A percentile compares a stretch with the other conserved stretches of the same genome.
Conservation (phyloP, 352 stramenopile genomes). For the Paralagenidium karlingii region DNA sequence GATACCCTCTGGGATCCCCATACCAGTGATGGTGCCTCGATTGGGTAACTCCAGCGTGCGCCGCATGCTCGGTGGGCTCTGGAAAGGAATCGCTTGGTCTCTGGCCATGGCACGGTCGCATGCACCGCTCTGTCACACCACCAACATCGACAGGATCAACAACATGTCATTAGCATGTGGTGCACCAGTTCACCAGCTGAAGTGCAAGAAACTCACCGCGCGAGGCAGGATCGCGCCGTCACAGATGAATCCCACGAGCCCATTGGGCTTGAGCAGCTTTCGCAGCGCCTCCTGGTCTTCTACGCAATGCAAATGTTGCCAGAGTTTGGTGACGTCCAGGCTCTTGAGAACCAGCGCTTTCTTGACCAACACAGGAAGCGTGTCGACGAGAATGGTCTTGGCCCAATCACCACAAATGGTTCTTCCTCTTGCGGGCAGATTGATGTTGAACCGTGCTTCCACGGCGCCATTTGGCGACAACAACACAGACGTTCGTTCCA, state of each 20-base stretch:
- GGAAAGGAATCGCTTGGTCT: slow-evolving; percentile 61
- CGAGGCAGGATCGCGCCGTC: slow-evolving; percentile 89
- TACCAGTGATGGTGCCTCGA: slow-evolving; percentile 70
- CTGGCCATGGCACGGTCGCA: slow-evolving; percentile 34
- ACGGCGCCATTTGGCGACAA: slow-evolving; percentile 71
- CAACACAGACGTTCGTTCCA: slow-evolving; percentile 86
- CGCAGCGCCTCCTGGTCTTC: slow-evolving; percentile 90
- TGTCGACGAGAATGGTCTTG: slow-evolving; percentile 85
- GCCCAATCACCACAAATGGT: slow-evolving; percentile 90
- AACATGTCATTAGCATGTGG: not conserved
- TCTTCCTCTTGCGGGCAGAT: slow-evolving; percentile 87
- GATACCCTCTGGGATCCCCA: slow-evolving; percentile 90
- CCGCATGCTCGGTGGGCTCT: slow-evolving; percentile 69
- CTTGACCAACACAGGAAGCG: slow-evolving; percentile 77
- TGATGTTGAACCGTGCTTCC: slow-evolving; percentile 91
- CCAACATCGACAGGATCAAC: too few relatives aligned
- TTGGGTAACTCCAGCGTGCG: slow-evolving; percentile 85
- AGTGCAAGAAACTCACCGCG: slow-evolving; percentile 11
- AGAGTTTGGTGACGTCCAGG: slow-evolving; percentile 54
- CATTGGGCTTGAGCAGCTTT: slow-evolving; percentile 54
- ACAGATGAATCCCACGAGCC: slow-evolving; percentile 87
- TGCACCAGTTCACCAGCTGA: not conserved
- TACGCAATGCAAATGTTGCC: slow-evolving; percentile 81
- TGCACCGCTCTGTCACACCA: slow-evolving; percentile 36
- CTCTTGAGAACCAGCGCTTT: slow-evolving; percentile 63